These are phyloP conservation scores for Lipomyces oligophaga DNA, from an alignment of 805 yeast genomes.

Conservation along the genomic window DNA sequence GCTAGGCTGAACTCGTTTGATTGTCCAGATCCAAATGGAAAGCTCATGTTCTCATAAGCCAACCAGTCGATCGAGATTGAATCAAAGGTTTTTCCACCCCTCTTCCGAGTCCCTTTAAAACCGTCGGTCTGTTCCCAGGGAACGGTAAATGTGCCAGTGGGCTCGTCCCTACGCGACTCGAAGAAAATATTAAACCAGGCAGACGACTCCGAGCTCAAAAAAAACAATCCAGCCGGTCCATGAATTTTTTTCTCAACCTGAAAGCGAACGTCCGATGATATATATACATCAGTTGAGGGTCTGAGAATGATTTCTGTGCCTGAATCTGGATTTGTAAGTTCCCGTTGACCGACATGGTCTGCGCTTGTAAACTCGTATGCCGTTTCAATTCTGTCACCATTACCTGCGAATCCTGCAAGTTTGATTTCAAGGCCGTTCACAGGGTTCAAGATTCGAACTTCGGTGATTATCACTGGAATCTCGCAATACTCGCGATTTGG, in stretches of 20 bases:
- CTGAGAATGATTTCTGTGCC: constrained; percentile 21
- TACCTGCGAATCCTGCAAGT: constrained; percentile 25
- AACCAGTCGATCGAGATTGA: constrained; percentile 44
- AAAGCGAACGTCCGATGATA: constrained; percentile 29
- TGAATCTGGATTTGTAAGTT: not conserved
- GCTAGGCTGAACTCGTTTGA: too few species aligned
- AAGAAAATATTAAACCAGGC: constrained; percentile 47
- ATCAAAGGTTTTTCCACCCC: constrained; percentile 56
- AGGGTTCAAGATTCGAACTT: constrained; percentile 25
- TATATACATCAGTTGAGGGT: constrained; percentile 18
- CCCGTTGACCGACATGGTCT: constrained; percentile 12
- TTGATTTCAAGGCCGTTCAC: constrained; percentile 29
- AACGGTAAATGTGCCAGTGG: constrained; percentile 29
- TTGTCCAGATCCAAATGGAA: constrained; percentile 2
- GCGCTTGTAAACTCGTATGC: constrained; percentile 15
- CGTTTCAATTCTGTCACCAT: constrained; percentile 22
- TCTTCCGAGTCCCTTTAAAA: constrained; percentile 53
- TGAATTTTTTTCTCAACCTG: constrained; percentile 24
- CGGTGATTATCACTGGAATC: constrained; percentile 25
- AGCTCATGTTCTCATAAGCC: constrained; percentile 13
- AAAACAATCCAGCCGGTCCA: constrained; percentile 25
- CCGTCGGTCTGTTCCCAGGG: constrained; percentile 64
- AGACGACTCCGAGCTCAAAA: constrained; percentile 33
- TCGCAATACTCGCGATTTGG: constrained; percentile 26
- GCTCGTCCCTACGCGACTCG: constrained; percentile 38